phyloP scores from a whole-genome alignment of 2,329 filamentous ascomycete genomes.

The Neonectria sp. region DNA sequence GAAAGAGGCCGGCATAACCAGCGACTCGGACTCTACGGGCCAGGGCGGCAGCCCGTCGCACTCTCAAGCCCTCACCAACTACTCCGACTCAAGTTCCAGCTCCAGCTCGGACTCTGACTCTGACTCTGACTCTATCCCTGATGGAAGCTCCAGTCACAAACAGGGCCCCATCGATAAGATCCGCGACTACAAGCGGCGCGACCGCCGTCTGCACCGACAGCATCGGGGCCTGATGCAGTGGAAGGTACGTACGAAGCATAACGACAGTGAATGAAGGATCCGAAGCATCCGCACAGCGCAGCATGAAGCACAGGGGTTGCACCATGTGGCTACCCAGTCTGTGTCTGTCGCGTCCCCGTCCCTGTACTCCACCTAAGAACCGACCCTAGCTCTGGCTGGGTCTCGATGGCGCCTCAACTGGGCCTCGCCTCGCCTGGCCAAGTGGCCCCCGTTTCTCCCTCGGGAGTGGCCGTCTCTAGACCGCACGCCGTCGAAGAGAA shows the following conservation, averaged over 20 bases:
- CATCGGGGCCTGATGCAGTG: constrained; percentile 84
- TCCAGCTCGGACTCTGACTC: constrained; percentile 49
- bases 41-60: constrained; percentile 13
- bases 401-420: constrained; percentile 23
- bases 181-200: constrained; percentile 72
- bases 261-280: neutral
- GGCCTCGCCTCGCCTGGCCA: constrained; percentile 4
- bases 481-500: neutral
- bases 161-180: constrained; percentile 65
- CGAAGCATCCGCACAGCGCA: constrained; percentile 10
- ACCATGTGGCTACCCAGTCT: neutral
- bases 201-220: constrained; percentile 73
- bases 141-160: constrained; percentile 57
- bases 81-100: constrained; percentile 47
- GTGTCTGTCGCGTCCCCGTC: neutral
- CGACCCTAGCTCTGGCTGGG: constrained; percentile 21
- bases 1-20: constrained; percentile 54
- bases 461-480: constrained; percentile 13
- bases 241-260: constrained; percentile 54
- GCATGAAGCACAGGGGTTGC: neutral
- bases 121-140: constrained; percentile 52
- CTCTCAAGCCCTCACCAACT: constrained; percentile 39
- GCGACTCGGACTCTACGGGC: constrained; percentile 46
- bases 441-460: neutral
- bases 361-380: neutral